Evolutionary conservation across 2,329 filamentous ascomycete genomes (phyloP).

Genomic region (Calonectria pseudoturangicola): DNA sequence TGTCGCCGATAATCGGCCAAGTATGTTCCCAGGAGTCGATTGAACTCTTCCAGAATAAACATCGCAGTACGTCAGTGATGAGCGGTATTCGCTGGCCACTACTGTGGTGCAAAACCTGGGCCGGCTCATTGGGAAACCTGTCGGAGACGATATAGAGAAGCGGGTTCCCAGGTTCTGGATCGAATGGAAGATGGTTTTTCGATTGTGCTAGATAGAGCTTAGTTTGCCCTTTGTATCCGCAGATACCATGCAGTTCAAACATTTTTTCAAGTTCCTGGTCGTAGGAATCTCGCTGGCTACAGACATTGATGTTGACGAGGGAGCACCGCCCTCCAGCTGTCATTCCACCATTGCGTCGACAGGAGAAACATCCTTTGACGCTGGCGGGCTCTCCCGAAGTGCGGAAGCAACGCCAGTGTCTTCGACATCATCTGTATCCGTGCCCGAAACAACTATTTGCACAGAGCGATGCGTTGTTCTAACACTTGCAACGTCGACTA

Average conservation of each 20-base stretch:
- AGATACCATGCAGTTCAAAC: conserved; percentile 47
- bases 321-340: not conserved
- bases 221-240: conserved; percentile 33
- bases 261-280: conserved; percentile 42
- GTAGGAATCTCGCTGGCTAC: conserved; percentile 26
- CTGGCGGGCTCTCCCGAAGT: conserved; percentile 48
- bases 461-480: conserved; percentile 46
- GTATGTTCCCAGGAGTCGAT: not conserved
- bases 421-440: not conserved
- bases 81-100: not conserved
- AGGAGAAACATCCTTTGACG: conserved; percentile 39
- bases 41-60: conserved; percentile 3
- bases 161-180: not conserved
- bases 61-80: not conserved
- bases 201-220: not conserved
- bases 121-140: not conserved
- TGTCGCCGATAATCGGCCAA: conserved; percentile 22
- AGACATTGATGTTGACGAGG: not conserved
- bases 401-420: conserved; percentile 23
- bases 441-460: conserved; percentile 47
- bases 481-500: conserved; percentile 47
- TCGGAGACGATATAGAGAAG: conserved; percentile 32
- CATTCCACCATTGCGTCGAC: conserved; percentile 30
- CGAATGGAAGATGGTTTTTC: not conserved
- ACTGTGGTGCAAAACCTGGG: conserved; percentile 4